Evolutionary conservation across 1,284 basidiomycete genomes (phyloP).

Genomic region (Trichosporon faecale): DNA sequence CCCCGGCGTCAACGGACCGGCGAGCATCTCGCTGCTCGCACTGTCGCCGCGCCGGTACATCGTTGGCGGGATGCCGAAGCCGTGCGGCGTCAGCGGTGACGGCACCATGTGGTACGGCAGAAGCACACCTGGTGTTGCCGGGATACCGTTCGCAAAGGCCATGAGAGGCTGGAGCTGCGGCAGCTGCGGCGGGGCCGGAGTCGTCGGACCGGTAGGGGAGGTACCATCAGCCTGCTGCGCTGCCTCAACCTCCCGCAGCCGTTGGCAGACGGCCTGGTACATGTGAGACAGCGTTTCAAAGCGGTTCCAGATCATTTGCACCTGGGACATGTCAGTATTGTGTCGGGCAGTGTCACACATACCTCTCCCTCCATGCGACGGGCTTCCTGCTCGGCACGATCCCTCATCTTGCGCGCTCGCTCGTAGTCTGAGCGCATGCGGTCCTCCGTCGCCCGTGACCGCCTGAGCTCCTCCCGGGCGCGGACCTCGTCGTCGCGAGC

Average conservation of each 20-base stretch:
- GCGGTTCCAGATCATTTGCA: slow-evolving; percentile 21
- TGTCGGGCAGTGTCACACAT: slow-evolving; percentile 12
- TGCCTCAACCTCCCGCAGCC: slow-evolving; percentile 20
- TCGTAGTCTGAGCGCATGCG: slow-evolving; percentile 37
- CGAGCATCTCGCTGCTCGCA: slow-evolving; percentile 22
- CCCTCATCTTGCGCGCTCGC: slow-evolving; percentile 26
- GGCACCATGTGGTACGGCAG: slow-evolving; percentile 12
- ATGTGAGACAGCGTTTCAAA: slow-evolving; percentile 27
- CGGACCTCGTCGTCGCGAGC: slow-evolving; percentile 38
- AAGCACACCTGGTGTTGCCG: neutral
- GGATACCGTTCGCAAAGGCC: slow-evolving; percentile 2
- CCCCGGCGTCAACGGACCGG: slow-evolving; percentile 44
- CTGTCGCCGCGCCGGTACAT: slow-evolving; percentile 14
- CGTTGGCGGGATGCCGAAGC: slow-evolving; percentile 13
- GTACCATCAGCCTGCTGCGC: neutral
- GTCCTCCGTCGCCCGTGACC: slow-evolving; percentile 34
- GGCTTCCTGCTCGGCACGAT: slow-evolving; percentile 29
- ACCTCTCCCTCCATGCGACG: slow-evolving; percentile 44
- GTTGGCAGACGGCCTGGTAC: slow-evolving; percentile 22
- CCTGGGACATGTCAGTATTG: slow-evolving; percentile 12
- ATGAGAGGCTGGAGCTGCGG: neutral
- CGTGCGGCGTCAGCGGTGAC: slow-evolving; percentile 11
- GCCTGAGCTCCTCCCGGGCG: slow-evolving; percentile 33
- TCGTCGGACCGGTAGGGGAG: neutral
- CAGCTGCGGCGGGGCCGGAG: neutral